Percentiles rank a stretch among this genome's conserved stretches.
These are phyloP conservation scores for Polymyxa betae DNA, from an alignment of 208 protist genomes.

Conservation along the genomic window DNA sequence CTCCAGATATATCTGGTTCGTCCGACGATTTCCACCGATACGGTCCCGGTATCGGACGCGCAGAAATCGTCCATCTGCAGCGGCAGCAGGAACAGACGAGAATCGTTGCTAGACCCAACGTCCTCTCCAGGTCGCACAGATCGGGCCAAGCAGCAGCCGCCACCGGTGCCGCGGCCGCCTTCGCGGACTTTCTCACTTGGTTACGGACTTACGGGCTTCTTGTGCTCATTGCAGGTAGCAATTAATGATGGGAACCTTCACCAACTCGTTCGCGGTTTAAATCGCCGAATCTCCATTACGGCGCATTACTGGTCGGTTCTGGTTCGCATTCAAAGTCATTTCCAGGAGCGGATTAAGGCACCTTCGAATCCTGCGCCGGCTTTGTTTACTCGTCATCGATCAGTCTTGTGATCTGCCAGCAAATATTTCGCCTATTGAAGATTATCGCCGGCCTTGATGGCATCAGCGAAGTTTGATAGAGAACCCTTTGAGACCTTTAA, in stretches of 20 bases:
- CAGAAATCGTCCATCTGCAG: not conserved
- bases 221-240: too few species aligned
- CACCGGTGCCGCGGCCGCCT: too few species aligned
- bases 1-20: not conserved
- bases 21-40: not conserved
- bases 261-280: conserved; percentile 76
- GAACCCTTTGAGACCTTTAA: conserved; percentile 16
- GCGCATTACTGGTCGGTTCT: not conserved
- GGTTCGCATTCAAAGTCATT: not conserved
- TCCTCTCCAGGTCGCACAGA: too few species aligned
- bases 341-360: conserved; percentile 58
- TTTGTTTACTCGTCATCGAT: conserved; percentile 67
- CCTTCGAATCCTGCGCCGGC: conserved; percentile 56
- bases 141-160: too few species aligned
- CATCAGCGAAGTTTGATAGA: conserved; percentile 20
- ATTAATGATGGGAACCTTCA: conserved; percentile 78
- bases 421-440: conserved; percentile 65
- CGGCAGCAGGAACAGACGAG: too few species aligned
- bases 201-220: too few species aligned
- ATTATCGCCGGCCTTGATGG: conserved; percentile 65
- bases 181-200: too few species aligned
- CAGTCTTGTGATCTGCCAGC: conserved; percentile 63
- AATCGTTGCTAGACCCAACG: too few species aligned
- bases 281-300: conserved; percentile 61
- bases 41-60: too few species aligned